Percentiles rank a stretch among this genome's conserved stretches.
These are phyloP conservation scores for Pachyrhizus erosus DNA, from an alignment of 306 rosid species.

Conservation along the genomic window DNA sequence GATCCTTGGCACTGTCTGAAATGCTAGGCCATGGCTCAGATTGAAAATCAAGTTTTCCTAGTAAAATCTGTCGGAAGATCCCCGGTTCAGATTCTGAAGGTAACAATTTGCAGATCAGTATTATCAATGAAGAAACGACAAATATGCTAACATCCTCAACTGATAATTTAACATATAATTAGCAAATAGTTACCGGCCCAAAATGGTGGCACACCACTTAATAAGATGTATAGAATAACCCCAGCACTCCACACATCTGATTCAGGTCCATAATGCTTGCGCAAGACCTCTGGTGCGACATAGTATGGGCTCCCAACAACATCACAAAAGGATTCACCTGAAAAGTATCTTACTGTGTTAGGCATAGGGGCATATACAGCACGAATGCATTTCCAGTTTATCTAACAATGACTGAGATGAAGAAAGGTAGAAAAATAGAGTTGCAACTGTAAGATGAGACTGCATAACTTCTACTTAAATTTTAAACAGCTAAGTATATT, in stretches of 20 bases:
- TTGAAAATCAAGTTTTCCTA: conserved; percentile 62
- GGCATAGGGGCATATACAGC: conserved; percentile 28
- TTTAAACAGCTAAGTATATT: not conserved
- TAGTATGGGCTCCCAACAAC: conserved; percentile 77
- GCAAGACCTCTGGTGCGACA: conserved; percentile 74
- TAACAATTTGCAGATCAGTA: conserved; percentile 34
- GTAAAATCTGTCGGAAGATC: conserved; percentile 63
- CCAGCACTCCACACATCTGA: conserved; percentile 78
- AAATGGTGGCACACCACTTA: conserved; percentile 77
- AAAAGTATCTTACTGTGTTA: conserved; percentile 36
- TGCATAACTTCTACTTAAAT: conserved; percentile 19
- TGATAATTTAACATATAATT: conserved; percentile 34
- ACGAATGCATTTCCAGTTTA: not conserved
- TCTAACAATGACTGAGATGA: conserved; percentile 10
- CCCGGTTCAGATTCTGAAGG: conserved; percentile 61
- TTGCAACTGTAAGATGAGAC: conserved; percentile 2
- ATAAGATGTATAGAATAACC: conserved; percentile 64
- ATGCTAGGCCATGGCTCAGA: conserved; percentile 73
- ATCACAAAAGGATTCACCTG: conserved; percentile 65
- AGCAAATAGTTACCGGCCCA: conserved; percentile 62
- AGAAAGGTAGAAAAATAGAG: not conserved
- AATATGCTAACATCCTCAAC: conserved; percentile 11
- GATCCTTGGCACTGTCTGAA: conserved; percentile 70
- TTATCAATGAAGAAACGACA: conserved; percentile 31
- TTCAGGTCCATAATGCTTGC: conserved; percentile 69